phyloP scores from a whole-genome alignment of 805 yeast species.

The Tetrapisispora taiwanensis region DNA sequence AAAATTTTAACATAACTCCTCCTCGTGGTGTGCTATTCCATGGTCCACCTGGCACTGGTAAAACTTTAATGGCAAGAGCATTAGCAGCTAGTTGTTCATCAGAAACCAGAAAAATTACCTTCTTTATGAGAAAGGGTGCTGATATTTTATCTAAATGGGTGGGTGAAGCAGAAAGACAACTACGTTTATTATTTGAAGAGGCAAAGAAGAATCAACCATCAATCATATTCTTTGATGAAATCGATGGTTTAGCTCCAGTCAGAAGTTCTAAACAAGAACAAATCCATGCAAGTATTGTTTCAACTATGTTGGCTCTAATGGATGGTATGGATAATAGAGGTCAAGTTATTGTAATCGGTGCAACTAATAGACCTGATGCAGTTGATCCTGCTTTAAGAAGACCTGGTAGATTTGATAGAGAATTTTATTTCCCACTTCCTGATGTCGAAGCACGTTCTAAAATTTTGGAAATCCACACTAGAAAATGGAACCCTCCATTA shows the following conservation, averaged over 20 bases:
- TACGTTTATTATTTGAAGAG: conserved; percentile 84
- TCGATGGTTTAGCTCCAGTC: conserved; percentile 97
- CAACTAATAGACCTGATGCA: conserved; percentile 95
- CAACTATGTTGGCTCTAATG: conserved; percentile 90
- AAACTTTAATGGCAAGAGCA: conserved; percentile 95
- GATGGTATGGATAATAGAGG: conserved; percentile 99
- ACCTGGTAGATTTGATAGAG: conserved; percentile 96
- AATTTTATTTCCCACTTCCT: conserved; percentile 91
- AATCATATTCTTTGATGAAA: conserved; percentile 93
- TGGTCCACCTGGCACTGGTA: conserved; percentile 99
- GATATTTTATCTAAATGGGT: conserved; percentile 97
- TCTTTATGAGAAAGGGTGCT: conserved; percentile 97
- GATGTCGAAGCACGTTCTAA: conserved; percentile 67
- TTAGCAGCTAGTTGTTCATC: conserved; percentile 91
- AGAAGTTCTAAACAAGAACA: conserved; percentile 96
- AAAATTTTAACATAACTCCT: conserved; percentile 82
- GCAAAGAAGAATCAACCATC: conserved; percentile 94
- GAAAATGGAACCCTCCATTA: conserved; percentile 76
- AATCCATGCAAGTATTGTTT: conserved; percentile 94
- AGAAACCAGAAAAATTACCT: conserved; percentile 75
- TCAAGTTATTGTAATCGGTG: conserved; percentile 95
- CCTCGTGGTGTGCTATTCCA: conserved; percentile 96
- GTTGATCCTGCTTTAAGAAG: conserved; percentile 96
- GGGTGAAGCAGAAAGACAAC: conserved; percentile 95
- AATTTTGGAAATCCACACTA: conserved; percentile 77